Evolutionary conservation across 2,329 filamentous ascomycete species (phyloP), one percentile per base, ranked within the genome.

Genomic region (Colletotrichum plurivorum): DNA sequence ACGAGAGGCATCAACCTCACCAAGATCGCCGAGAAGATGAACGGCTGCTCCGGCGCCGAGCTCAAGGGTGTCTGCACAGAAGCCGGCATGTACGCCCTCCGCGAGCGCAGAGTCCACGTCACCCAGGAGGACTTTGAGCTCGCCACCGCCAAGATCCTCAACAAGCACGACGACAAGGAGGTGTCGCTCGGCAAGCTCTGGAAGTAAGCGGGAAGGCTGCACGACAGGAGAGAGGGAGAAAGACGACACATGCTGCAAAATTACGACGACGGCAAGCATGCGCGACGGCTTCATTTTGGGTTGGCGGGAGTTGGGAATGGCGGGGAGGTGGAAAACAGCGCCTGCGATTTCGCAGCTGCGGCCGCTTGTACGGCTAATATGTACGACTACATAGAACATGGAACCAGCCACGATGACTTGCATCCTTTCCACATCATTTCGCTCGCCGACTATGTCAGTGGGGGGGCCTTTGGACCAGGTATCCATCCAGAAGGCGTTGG

Each of bases 1-100:
- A 99, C 96, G 15, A 90, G 96, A 77, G 96, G 96, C 60, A 98
- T 99, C 85, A 97, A 99, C 83, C 86, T 99, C 73, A 97, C 89
- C 76, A 99, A 99, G 90, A 97, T 98, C 76, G 96, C 96, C 36
- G 96, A 99, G 87, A 98, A 98, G 89, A 99, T 99, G 96, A 98
- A 98, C 78, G 96, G 96, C 59, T 99, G 96, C 83, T 98, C 95
- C 3, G 96, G 96, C 70, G 96, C 96, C 63, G 96, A 99, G 84
- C 84, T 99, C 75, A 99, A 99, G 90, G 96, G 96, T 85, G 96
- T 99, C 55, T 99, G 96, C 81, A 99, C 96, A 53, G 96, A 99
- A 83, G 94, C 96, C 3, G 96, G 96, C 76, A 99, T 99, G 96
- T 99, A 96, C 79, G 96, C 96, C 15, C 87, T 99, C 73, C 91